Conservation (phyloP, 2,329 filamentous ascomycete species). For the Penicillium freii region DNA sequence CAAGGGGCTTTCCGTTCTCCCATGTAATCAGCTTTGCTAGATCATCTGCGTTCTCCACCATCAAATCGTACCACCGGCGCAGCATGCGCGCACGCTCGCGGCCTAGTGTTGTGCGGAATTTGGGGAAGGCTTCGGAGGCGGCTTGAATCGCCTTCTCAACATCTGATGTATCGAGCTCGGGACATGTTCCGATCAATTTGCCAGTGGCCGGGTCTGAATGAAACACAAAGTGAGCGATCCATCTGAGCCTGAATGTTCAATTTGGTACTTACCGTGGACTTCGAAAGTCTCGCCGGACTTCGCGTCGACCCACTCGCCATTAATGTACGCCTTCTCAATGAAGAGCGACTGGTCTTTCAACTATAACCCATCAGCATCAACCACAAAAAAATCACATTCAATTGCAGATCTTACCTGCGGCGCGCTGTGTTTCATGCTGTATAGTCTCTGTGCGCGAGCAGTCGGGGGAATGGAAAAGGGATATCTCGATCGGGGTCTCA, state of each 20-base stretch:
- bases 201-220: conserved; percentile 74
- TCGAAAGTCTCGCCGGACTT: conserved; percentile 89
- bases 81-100: conserved; percentile 62
- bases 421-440: conserved; percentile 43
- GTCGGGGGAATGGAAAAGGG: conserved; percentile 36
- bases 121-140: conserved; percentile 68
- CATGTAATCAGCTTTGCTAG: conserved; percentile 64
- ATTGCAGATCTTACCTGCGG: conserved; percentile 35
- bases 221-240: not conserved
- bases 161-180: conserved; percentile 75
- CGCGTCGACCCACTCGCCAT: conserved; percentile 87
- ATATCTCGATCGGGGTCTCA: conserved; percentile 36
- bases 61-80: conserved; percentile 66
- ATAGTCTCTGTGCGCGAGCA: conserved; percentile 37
- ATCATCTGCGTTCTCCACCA: conserved; percentile 65
- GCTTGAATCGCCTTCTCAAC: conserved; percentile 78
- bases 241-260: not conserved
- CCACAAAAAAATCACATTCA: not conserved
- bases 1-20: conserved; percentile 68
- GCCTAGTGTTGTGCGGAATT: conserved; percentile 60
- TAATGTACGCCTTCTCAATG: conserved; percentile 81
- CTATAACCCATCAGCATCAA: conserved; percentile 42
- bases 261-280: conserved; percentile 59
- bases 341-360: conserved; percentile 78
- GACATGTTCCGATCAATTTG: conserved; percentile 74